Conservation (phyloP, 139 green algal genomes). For the Zygnema cylindricum region DNA sequence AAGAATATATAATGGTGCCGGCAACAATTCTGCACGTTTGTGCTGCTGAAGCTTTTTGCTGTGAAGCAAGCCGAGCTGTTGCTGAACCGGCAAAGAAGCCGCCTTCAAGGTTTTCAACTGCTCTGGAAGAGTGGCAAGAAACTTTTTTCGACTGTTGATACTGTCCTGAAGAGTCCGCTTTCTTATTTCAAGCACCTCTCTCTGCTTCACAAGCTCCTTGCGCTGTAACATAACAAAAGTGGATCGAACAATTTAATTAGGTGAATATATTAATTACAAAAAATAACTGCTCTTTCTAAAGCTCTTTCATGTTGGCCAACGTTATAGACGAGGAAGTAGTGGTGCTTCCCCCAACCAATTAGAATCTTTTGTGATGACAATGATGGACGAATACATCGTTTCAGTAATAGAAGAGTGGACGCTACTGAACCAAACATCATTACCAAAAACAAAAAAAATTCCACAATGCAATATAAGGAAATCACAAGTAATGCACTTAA, state of each 20-base stretch:
- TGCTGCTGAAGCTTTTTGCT: slow-evolving; percentile 37
- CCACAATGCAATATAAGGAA: too few species aligned
- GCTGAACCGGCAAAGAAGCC: slow-evolving; percentile 59
- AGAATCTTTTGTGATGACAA: too few species aligned
- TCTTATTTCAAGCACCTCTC: slow-evolving; percentile 59
- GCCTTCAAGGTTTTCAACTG: slow-evolving; percentile 66
- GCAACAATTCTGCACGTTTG: slow-evolving; percentile 66
- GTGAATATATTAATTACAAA: too few species aligned
- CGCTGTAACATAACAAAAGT: slow-evolving; percentile 51
- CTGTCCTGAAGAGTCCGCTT: slow-evolving; percentile 44
- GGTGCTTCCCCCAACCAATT: not conserved
- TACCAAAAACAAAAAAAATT: too few species aligned
- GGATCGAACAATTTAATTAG: not conserved
- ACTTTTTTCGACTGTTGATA: slow-evolving; percentile 57
- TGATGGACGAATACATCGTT: too few species aligned
- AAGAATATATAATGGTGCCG: slow-evolving; percentile 72
- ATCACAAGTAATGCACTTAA: too few species aligned
- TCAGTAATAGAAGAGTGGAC: too few species aligned
- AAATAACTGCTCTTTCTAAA: too few species aligned
- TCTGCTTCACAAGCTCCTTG: slow-evolving; percentile 61
- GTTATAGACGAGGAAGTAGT: too few species aligned
- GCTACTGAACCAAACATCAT: too few species aligned
- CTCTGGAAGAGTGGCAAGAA: slow-evolving; percentile 65
- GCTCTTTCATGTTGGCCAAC: too few species aligned
- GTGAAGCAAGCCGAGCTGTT: slow-evolving; percentile 47